A percentile compares a stretch with the other conserved stretches of the same genome.
phyloP scores from a whole-genome alignment of 331 rosid species.

The Erythrophleum ivorense region DNA sequence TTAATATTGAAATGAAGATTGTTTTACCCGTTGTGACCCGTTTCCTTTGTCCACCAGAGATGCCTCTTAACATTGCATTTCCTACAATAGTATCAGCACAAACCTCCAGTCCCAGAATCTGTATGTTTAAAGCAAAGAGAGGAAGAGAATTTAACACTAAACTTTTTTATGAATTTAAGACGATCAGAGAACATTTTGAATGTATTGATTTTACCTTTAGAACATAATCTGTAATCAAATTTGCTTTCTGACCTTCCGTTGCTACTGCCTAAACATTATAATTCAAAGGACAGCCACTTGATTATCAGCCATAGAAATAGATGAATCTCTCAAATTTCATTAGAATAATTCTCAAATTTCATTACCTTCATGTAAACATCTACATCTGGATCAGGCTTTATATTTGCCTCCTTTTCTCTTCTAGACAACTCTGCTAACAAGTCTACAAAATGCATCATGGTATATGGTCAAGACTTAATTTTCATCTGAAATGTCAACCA shows the following conservation, averaged over 20 bases:
- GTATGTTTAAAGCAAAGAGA: conserved; percentile 29
- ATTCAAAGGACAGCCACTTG: conserved; percentile 29
- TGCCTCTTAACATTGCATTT: conserved; percentile 64
- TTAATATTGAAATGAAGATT: background rate
- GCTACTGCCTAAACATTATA: conserved; percentile 54
- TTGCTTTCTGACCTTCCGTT: conserved; percentile 64
- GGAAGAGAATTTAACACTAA: conserved; percentile 20
- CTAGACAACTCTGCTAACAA: conserved; percentile 59
- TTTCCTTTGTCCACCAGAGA: conserved; percentile 80
- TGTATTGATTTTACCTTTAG: conserved; percentile 56
- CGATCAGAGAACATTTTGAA: conserved; percentile 22
- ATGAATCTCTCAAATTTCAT: background rate
- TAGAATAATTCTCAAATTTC: background rate
- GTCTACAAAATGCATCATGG: conserved; percentile 45
- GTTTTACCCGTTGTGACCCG: conserved; percentile 74
- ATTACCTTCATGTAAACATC: conserved; percentile 76
- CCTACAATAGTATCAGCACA: conserved; percentile 77
- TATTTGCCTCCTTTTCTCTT: conserved; percentile 61
- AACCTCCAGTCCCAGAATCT: conserved; percentile 63
- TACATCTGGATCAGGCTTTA: conserved; percentile 68
- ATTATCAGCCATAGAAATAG: conserved; percentile 25
- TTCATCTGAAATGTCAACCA: background rate
- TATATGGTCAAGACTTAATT: background rate
- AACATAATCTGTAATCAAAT: conserved; percentile 63
- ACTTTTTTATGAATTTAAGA: conserved; percentile 10